Base-by-base conservation (phyloP, 176 grass and related monocot species). In the Eremochloa ophiuroides region DNA sequence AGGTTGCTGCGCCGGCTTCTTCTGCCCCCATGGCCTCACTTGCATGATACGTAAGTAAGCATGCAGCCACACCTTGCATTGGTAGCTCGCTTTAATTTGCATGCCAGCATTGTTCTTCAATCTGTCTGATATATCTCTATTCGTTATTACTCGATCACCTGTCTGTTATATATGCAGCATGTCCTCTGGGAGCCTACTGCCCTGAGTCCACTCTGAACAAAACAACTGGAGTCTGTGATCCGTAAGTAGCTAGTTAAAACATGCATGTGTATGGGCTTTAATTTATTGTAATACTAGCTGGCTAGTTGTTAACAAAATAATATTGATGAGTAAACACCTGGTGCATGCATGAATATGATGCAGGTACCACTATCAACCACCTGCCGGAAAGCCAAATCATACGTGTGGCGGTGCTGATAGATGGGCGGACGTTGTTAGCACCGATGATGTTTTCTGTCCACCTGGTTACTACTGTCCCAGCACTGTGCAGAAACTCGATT, bases 21-120 rank as follows among this genome's bases (percentile, higher is more conserved):
- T 97, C 26, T 97, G 94, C 77, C 94, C 94, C 26, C 94, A 88
- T 29, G 94, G 94, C 28, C 86, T 94, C 68, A 97, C 94, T 64
- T 97, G 94, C 85, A 97, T 97, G 94, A 94, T 97, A 63, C 94
- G 94, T 97, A 83, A 91, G 89, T 91, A 78, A 88, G 85, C 55
- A 10, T n/a, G 22, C 22, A 64, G 39, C 42, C 13, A 40, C 50
- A 53, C 4, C 31, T 26, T 7, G 2, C n/a, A n/a, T n/a, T n/a
- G n/a, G 22, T 41, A 7, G 5, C 23, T 23, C 56, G 37, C 1
- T 71, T 50, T 16, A n/a, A n/a, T n/a, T n/a, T n/a, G n/a, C 30
- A 74, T 26, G 62, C 6, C 13, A 66, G 4, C 13, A 59, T 27
- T 13, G 4, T 35, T 72, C 1, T 33, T 80, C 44, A 15, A n/a